phyloP scores from a whole-genome alignment of 768 basidiomycete species.

The Goffeauzyma gilvescens region DNA sequence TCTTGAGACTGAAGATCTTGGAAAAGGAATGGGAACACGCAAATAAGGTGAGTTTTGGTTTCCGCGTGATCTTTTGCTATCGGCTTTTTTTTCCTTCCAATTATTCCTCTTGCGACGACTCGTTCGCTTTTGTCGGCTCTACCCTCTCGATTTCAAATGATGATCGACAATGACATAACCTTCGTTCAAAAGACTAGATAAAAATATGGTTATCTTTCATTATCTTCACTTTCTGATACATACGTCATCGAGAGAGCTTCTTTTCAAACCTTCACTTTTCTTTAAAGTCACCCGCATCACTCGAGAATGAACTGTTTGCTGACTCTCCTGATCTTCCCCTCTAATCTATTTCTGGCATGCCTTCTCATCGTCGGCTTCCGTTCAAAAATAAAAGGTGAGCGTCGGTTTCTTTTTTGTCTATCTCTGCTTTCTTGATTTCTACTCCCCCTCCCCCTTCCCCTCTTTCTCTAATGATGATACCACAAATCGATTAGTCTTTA shows the following conservation, averaged over 20 bases:
- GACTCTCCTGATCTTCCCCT: constrained; percentile 14
- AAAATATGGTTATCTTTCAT: constrained; percentile 27
- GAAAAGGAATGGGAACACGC: constrained; percentile 20
- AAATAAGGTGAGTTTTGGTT: constrained; percentile 20
- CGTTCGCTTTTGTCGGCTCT: background rate
- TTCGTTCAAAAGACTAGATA: constrained; percentile 31
- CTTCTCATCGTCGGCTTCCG: background rate
- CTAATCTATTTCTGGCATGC: background rate
- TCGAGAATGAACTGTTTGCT: too few species aligned
- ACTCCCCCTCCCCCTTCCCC: constrained; percentile 18
- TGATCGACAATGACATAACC: constrained; percentile 33
- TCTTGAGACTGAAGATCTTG: constrained; percentile 24
- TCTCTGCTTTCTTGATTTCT: too few species aligned
- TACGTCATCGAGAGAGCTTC: constrained; percentile 6
- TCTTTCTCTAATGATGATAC: constrained; percentile 39
- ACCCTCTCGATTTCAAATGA: constrained; percentile 11
- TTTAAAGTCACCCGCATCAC: too few species aligned
- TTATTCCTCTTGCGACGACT: too few species aligned
- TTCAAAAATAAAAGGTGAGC: constrained; percentile 20
- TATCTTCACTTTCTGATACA: constrained; percentile 33
- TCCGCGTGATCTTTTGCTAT: background rate
- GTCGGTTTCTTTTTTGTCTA: constrained; percentile 35
- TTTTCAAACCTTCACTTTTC: too few species aligned
- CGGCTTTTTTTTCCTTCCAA: too few species aligned
- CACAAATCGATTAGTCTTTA: constrained; percentile 69